Evolutionary conservation across 495 filamentous ascomycete species (phyloP), one percentile per base, ranked within the genome.

Genomic region (Annulohypoxylon maeteangense): DNA sequence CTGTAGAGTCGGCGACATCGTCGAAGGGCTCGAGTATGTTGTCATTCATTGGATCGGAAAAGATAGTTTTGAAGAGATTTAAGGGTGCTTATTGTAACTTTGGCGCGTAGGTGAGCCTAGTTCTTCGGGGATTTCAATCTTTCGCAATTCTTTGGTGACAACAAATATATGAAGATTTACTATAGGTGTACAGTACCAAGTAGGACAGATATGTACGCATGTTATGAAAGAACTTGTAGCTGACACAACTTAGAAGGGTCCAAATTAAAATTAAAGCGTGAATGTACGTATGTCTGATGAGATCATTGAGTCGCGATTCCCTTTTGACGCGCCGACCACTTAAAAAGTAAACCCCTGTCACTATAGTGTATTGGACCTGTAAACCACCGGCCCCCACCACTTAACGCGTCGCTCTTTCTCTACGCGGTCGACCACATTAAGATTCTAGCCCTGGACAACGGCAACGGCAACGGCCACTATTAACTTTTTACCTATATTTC

Each of bases 1-100:
- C 96, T 50, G 95, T 95, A 5, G 95, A 90, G 81, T 99, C 94
- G 36, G 92, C 81, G 48, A 98, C 81, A 61, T 93, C 88, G 73
- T 88, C 75, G 40, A 77, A 79, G 36, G 47, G 48, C 18, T 71
- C 67, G 65, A 45, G 66, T 50, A 27, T 38, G 25, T 42, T 60
- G 27, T 62, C 54, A 54, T 71, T 67, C 71, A 74, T 74, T 10
- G 66, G 58, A 11, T 48, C 38, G 7, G 27, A 6, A 11, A 34
- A 51, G 18, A n/a, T n/a, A n/a, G n/a, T n/a, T n/a, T n/a, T n/a
- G n/a, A n/a, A n/a, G 32, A 20, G 29, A 23, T 6, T 51, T 27
- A 3, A 51, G 22, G n/a, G 18, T 16, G 12, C 7, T n/a, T 32
- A 2, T 54, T 8, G 4, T 2, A 47, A 10, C 7, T 27, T 6